Percentiles rank a stretch among this genome's conserved stretches.
Conservation (phyloP, 2,329 filamentous ascomycete species). For the Xylaria sp. region DNA sequence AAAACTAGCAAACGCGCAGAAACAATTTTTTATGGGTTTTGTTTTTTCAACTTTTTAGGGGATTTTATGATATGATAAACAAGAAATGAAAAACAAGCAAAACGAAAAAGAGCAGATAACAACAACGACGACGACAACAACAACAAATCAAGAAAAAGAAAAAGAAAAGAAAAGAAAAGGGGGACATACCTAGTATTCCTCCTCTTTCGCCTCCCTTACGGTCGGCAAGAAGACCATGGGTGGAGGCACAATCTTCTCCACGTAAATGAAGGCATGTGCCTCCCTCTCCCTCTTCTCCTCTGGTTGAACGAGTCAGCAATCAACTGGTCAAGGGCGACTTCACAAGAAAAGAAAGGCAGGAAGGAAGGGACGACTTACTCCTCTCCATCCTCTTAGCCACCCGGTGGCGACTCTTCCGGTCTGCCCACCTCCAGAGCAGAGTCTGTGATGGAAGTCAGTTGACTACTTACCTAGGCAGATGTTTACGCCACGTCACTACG, state of each 20-base stretch:
- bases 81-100: background rate
- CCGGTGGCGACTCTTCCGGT: background rate
- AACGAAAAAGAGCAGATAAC: background rate
- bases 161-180: background rate
- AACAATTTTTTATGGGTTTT: background rate
- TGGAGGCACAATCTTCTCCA: background rate
- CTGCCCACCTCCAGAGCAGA: background rate
- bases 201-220: background rate
- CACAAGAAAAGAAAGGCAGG: background rate
- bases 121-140: background rate
- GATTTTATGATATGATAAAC: background rate
- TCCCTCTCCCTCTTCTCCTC: background rate
- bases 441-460: background rate
- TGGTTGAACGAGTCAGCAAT: background rate
- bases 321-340: background rate
- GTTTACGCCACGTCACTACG: background rate
- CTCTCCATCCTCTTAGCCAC: background rate
- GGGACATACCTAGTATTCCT: slow-evolving; percentile 2
- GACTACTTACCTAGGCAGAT: too few species aligned
- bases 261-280: background rate
- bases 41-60: background rate
- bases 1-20: background rate
- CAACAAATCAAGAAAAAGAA: background rate
- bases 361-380: background rate
- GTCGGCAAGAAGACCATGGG: background rate